Base-by-base conservation (phyloP, 192 early-diverging fungal genomes). In the Podila verticillata region DNA sequence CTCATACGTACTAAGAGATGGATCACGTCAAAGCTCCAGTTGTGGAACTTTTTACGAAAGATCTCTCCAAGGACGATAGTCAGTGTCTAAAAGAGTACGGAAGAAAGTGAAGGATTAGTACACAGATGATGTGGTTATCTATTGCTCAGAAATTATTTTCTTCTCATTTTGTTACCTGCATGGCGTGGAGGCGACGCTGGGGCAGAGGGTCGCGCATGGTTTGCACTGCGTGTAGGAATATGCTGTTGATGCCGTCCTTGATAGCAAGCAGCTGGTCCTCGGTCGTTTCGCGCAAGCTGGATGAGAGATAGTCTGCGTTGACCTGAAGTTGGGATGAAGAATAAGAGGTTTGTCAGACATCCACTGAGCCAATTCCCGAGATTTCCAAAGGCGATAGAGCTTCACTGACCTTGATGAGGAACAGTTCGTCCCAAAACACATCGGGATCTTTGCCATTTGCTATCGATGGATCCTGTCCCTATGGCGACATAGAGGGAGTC, bases 1-100 rank as follows among this genome's bases (percentile, higher is more conserved):
- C 51, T 81, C 77, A 28, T 49, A 72, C 48, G 59, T 85, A 74
- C 87, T 77, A 89, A 63, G 0, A 89, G 61, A 34, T 84, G 79
- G 24, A 89, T 86, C 30, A 89, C 86, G 70, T 86, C 85, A 68
- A 84, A 86, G 56, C 86, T 86, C 63, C 87, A 88, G 65, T 87
- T 84, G 49, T 80, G 74, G n/a, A 89, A 87, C 22, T 75, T 83
- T 47, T 89, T 89, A 2, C 81, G 66, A 65, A 89, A 89, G 20
- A 89, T 77, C 48, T 73, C 83, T 62, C 84, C 75, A 10, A 89
- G 54, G 0, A 89, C 56, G 30, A 81, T 61, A 1, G 73, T 81
- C 30, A 84, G 31, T 17, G 83, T 84, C 83, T 84, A 81, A 30
- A 4, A 8, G 26, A 26, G 29, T 1, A 30, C 15, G 17, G 17